Evolutionary conservation across 768 basidiomycete genomes (phyloP).

Genomic region (Tubosaeta brunneosetosa): DNA sequence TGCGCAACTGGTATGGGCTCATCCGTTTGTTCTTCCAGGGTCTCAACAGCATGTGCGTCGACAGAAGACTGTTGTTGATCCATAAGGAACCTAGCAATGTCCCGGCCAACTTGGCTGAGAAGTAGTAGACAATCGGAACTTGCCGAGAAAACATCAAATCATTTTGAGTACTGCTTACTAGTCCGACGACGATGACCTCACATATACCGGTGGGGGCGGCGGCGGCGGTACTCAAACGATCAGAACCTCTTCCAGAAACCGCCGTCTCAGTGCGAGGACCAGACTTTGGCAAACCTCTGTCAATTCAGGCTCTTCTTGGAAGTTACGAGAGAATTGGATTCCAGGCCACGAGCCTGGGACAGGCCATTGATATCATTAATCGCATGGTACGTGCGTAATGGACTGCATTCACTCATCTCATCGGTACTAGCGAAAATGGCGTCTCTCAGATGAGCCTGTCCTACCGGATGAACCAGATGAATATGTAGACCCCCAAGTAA

Average conservation of each 20-base stretch:
- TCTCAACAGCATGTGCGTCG: conserved; percentile 4
- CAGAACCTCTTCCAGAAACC: conserved; percentile 61
- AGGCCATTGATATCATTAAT: conserved; percentile 86
- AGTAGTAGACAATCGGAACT: conserved; percentile 17
- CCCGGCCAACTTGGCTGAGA: background rate
- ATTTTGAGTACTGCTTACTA: no score
- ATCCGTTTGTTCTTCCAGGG: conserved; percentile 4
- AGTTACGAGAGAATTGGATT: conserved; percentile 93
- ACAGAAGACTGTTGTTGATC: conserved; percentile 9
- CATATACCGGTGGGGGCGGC: conserved; percentile 55
- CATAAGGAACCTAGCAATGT: conserved; percentile 11
- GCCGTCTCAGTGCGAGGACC: conserved; percentile 81
- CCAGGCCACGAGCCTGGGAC: conserved; percentile 90
- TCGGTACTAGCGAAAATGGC: conserved; percentile 68
- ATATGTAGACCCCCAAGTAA: conserved; percentile 51
- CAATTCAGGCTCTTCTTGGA: conserved; percentile 63
- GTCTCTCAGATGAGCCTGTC: conserved; percentile 80
- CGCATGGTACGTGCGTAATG: conserved; percentile 63
- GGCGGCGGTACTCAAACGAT: conserved; percentile 72
- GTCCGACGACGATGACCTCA: conserved; percentile 8
- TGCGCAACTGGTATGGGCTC: conserved; percentile 8
- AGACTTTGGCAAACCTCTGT: conserved; percentile 67
- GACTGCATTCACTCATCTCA: background rate
- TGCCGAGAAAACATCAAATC: conserved; percentile 15
- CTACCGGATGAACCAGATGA: conserved; percentile 67